Conservation (phyloP, 805 yeast genomes). For the Yamadazyma ubonensis region DNA sequence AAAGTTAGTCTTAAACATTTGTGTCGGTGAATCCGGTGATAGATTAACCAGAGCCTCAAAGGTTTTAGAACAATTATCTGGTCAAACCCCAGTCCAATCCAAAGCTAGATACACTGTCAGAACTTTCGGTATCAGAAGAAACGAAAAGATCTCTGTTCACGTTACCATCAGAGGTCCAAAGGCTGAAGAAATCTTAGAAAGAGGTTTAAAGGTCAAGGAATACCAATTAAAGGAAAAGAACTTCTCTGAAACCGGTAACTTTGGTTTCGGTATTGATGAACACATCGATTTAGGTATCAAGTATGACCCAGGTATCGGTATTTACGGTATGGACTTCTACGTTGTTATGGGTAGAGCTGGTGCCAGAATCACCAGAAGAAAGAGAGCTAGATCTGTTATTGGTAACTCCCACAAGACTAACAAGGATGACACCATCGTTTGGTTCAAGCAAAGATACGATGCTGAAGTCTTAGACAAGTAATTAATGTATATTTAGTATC, state of each 20-base stretch:
- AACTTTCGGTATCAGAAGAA: constrained; percentile 99
- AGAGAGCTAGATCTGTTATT: constrained; percentile 84
- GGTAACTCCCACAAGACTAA: constrained; percentile 92
- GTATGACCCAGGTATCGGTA: constrained; percentile 99
- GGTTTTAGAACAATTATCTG: constrained; percentile 99
- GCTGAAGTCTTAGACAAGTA: constrained; percentile 93
- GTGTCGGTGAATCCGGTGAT: constrained; percentile 99
- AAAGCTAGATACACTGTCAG: constrained; percentile 99
- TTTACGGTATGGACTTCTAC: constrained; percentile 99
- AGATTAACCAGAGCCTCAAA: constrained; percentile 99
- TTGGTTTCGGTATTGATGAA: constrained; percentile 99
- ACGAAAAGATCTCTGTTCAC: constrained; percentile 99
- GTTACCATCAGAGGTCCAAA: constrained; percentile 99
- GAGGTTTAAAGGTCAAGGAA: constrained; percentile 99
- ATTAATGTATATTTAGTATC: constrained; percentile 12
- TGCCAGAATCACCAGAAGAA: constrained; percentile 97
- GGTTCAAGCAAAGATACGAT: constrained; percentile 99
- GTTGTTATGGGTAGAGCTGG: constrained; percentile 99
- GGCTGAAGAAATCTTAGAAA: constrained; percentile 92
- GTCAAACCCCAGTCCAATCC: constrained; percentile 99
- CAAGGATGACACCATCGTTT: constrained; percentile 91
- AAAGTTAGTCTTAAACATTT: constrained; percentile 98
- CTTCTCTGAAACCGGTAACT: constrained; percentile 99
- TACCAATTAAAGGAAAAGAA: constrained; percentile 91
- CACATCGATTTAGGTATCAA: constrained; percentile 99